phyloP scores from a whole-genome alignment of 2,329 filamentous ascomycete species.

The Epichloe uncinata region DNA sequence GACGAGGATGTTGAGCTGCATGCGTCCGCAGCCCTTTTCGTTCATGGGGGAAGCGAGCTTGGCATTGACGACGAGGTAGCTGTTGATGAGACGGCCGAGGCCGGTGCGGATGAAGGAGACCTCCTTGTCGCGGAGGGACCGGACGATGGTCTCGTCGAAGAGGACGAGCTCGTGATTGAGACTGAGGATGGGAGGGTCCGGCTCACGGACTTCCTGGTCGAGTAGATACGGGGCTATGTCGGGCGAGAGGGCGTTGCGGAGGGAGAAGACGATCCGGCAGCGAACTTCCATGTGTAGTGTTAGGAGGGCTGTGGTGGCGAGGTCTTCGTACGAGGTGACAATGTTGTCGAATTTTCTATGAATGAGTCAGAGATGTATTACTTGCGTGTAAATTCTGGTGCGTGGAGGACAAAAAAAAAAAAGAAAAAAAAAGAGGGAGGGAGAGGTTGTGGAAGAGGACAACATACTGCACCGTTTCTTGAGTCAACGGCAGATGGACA shows the following conservation, averaged over 20 bases:
- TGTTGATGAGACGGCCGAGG: conserved; percentile 65
- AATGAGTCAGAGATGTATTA: conserved; percentile 11
- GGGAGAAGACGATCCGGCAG: conserved; percentile 70
- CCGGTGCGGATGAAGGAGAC: conserved; percentile 64
- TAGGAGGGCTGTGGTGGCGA: conserved; percentile 65
- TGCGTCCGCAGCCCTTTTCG: conserved; percentile 63
- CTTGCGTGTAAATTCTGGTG: not conserved
- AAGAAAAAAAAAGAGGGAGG: not conserved
- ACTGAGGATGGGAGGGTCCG: conserved; percentile 65
- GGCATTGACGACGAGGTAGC: conserved; percentile 61
- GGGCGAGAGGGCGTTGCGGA: conserved; percentile 49
- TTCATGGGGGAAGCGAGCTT: conserved; percentile 72
- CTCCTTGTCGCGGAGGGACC: conserved; percentile 59
- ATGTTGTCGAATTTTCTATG: conserved; percentile 72
- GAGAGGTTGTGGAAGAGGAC: not conserved
- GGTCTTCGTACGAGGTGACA: conserved; percentile 66
- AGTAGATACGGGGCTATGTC: conserved; percentile 48
- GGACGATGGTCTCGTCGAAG: conserved; percentile 71
- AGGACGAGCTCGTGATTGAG: conserved; percentile 75
- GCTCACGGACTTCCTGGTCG: conserved; percentile 62
- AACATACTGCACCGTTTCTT: conserved; percentile 66
- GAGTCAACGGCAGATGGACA: conserved; percentile 77
- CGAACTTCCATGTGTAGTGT: conserved; percentile 84
- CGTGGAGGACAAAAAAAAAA: not conserved
- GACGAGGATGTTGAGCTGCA: conserved; percentile 89